Evolutionary conservation across 2,329 filamentous ascomycete species (phyloP).

Genomic region (Bipolaris sorokiniana): DNA sequence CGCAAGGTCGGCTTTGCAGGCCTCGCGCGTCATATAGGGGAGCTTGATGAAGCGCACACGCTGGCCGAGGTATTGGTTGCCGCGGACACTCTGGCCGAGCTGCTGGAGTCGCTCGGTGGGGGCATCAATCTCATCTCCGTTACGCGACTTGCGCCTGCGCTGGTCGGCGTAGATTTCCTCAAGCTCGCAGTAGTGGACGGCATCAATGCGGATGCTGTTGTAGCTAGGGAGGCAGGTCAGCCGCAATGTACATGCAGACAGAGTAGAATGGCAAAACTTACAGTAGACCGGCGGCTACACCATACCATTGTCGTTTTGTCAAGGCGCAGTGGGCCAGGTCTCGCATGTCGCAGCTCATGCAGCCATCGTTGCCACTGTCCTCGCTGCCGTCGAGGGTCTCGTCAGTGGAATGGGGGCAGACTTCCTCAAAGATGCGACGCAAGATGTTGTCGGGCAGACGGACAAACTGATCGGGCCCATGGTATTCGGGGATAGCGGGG

Average conservation of each 20-base stretch:
- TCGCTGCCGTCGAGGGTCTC: conserved; percentile 77
- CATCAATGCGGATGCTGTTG: conserved; percentile 87
- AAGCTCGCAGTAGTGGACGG: conserved; percentile 90
- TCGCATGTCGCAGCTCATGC: conserved; percentile 92
- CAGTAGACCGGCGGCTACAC: conserved; percentile 63
- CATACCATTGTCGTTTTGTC: conserved; percentile 75
- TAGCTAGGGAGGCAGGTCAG: conserved; percentile 62
- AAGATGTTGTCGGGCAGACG: conserved; percentile 72
- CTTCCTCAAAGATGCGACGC: conserved; percentile 75
- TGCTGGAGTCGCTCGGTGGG: conserved; percentile 77
- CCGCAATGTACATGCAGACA: background rate
- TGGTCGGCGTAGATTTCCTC: conserved; percentile 81
- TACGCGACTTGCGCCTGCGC: conserved; percentile 62
- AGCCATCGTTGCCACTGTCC: conserved; percentile 76
- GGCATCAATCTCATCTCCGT: conserved; percentile 80
- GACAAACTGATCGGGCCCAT: conserved; percentile 52
- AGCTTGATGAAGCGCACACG: conserved; percentile 82
- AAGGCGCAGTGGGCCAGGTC: conserved; percentile 81
- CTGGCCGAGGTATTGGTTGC: conserved; percentile 72
- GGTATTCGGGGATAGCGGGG: conserved; percentile 35
- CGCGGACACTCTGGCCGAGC: conserved; percentile 80
- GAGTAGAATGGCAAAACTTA: conserved; percentile 55
- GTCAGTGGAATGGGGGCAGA: conserved; percentile 84
- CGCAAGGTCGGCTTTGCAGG: conserved; percentile 81
- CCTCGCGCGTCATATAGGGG: conserved; percentile 93